These are phyloP conservation scores for Rhizopus arrhizus DNA, from an alignment of 371 early-diverging fungal species.

Conservation along the genomic window DNA sequence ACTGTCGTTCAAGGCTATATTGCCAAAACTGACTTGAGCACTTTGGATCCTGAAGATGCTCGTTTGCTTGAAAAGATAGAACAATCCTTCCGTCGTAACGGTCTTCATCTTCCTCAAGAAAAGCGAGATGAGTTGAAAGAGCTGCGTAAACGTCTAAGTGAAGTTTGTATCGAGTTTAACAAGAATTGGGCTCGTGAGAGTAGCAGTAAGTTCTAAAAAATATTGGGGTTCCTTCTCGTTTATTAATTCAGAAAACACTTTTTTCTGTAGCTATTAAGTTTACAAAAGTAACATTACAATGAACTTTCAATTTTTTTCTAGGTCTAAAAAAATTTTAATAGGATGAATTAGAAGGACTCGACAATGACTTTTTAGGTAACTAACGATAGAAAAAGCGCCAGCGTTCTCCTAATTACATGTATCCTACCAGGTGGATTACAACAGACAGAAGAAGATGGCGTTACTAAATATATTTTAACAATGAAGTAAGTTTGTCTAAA, in stretches of 20 bases:
- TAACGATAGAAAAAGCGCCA: background rate
- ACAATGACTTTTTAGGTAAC: slow-evolving; percentile 70
- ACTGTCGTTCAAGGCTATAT: slow-evolving; percentile 59
- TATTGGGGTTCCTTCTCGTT: background rate
- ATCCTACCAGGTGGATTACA: slow-evolving; percentile 39
- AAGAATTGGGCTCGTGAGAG: slow-evolving; percentile 66
- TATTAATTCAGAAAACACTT: background rate
- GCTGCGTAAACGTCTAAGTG: slow-evolving; percentile 69
- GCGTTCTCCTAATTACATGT: background rate
- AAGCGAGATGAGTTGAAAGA: slow-evolving; percentile 63
- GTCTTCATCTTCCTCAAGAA: slow-evolving; percentile 66
- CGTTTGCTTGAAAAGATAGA: slow-evolving; percentile 68
- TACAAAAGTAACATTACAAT: slow-evolving; percentile 36
- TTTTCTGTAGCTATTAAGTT: slow-evolving; percentile 41
- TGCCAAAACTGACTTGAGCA: slow-evolving; percentile 52
- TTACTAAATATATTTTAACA: slow-evolving; percentile 67
- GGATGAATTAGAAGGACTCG: slow-evolving; percentile 78
- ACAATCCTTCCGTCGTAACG: slow-evolving; percentile 68
- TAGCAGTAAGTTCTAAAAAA: slow-evolving; percentile 42
- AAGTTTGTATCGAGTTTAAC: slow-evolving; percentile 65
- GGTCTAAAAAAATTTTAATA: slow-evolving; percentile 24
- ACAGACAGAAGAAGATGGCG: slow-evolving; percentile 62
- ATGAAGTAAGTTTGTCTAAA: slow-evolving; percentile 63
- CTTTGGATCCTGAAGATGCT: slow-evolving; percentile 63
- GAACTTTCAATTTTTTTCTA: background rate